phyloP scores from a whole-genome alignment of 2,329 filamentous ascomycete species.

The Cladorrhinum sp. region DNA sequence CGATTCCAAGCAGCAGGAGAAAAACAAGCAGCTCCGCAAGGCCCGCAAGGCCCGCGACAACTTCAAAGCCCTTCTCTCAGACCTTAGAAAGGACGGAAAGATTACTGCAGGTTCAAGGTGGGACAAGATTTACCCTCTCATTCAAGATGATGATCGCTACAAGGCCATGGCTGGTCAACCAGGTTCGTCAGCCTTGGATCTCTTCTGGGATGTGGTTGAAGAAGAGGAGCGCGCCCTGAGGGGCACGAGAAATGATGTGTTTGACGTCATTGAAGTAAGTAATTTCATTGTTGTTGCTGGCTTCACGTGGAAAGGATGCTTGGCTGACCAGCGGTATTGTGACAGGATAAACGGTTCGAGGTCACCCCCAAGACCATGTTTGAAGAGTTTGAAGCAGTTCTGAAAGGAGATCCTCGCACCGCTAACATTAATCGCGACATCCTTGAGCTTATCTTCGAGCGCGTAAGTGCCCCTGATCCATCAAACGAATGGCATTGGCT shows the following conservation, averaged over 20 bases:
- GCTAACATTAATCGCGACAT: conserved; percentile 80
- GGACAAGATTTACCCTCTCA: conserved; percentile 71
- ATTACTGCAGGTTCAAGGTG: conserved; percentile 91
- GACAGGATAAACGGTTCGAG: conserved; percentile 85
- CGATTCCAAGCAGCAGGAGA: conserved; percentile 83
- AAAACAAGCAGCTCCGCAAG: conserved; percentile 72
- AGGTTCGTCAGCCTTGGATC: conserved; percentile 81
- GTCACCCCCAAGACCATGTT: conserved; percentile 81
- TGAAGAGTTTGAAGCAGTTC: conserved; percentile 79
- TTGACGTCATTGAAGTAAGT: conserved; percentile 84
- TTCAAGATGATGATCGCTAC: conserved; percentile 82
- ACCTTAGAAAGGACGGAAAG: conserved; percentile 70
- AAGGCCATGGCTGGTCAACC: conserved; percentile 75
- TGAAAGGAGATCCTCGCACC: conserved; percentile 84
- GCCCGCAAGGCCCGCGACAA: conserved; percentile 84
- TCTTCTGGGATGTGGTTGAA: conserved; percentile 95
- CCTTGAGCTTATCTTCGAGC: conserved; percentile 77
- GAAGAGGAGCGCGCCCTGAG: conserved; percentile 88
- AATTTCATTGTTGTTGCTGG: too few species aligned
- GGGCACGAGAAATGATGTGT: conserved; percentile 73
- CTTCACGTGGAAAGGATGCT: conserved; percentile 21
- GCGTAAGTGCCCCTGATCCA: conserved; percentile 47
- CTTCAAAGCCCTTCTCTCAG: conserved; percentile 70
- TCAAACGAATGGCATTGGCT: not conserved
- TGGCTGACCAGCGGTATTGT: conserved; percentile 35